Conservation (phyloP, 805 yeast species). For the Metschnikowia similis region DNA sequence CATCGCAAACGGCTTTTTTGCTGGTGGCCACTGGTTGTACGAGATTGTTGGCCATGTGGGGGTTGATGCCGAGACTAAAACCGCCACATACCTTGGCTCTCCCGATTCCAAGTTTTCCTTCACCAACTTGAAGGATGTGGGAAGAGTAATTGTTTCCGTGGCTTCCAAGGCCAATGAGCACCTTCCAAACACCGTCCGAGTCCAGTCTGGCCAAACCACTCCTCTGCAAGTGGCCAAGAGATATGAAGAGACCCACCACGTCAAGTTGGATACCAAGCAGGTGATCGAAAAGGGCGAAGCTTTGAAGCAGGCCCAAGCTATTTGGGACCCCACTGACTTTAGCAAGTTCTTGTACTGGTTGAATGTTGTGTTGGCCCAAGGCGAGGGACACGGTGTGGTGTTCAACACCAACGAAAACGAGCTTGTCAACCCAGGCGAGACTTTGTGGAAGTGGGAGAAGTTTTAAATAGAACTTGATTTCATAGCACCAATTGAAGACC, state of each 20-base stretch:
- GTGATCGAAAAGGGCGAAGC: slow-evolving; percentile 20
- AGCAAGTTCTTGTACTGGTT: slow-evolving; percentile 23
- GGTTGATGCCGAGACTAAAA: slow-evolving; percentile 25
- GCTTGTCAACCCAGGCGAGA: no score
- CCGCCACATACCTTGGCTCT: slow-evolving; percentile 40
- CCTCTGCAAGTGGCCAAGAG: slow-evolving; percentile 11
- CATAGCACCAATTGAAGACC: no score
- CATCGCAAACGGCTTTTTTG: slow-evolving; percentile 38
- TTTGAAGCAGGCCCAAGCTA: slow-evolving; percentile 25
- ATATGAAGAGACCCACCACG: slow-evolving; percentile 38
- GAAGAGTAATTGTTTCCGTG: slow-evolving; percentile 37
- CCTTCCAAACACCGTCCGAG: slow-evolving; percentile 42
- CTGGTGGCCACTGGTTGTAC: slow-evolving; percentile 18
- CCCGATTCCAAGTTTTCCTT: slow-evolving; percentile 22
- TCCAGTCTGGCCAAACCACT: slow-evolving; percentile 38
- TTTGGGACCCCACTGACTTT: slow-evolving; percentile 22
- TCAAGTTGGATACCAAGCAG: slow-evolving; percentile 16
- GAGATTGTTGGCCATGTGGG: slow-evolving; percentile 30
- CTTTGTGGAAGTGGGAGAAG: no score
- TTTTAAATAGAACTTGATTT: neutral
- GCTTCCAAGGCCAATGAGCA: slow-evolving; percentile 28
- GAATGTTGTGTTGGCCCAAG: no score
- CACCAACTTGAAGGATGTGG: slow-evolving; percentile 36
- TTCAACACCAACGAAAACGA: no score
- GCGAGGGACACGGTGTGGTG: no score